phyloP scores from a whole-genome alignment of 2,329 filamentous ascomycete genomes.

The Tricladium varicosporioides region DNA sequence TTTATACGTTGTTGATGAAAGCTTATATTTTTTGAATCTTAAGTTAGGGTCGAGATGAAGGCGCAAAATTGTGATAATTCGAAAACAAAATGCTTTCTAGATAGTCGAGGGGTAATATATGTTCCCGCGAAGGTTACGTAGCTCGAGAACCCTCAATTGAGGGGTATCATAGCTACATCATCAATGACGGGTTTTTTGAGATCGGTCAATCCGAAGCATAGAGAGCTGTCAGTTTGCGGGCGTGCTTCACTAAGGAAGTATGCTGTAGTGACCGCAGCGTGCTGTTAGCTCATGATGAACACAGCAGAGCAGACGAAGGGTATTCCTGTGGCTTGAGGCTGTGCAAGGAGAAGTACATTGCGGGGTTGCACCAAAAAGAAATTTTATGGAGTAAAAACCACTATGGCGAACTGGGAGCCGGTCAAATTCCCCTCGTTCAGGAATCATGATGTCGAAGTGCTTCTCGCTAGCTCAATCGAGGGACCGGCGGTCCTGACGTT shows the following conservation, averaged over 20 bases:
- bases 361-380: not conserved
- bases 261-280: not conserved
- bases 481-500: not conserved
- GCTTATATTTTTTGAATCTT: not conserved
- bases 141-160: not conserved
- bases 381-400: not conserved
- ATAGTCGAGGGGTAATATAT: not conserved
- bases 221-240: not conserved
- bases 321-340: not conserved
- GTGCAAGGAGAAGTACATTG: not conserved
- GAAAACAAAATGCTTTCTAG: not conserved
- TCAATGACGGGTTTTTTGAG: conserved; percentile 18
- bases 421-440: too few species aligned
- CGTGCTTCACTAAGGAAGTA: not conserved
- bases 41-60: not conserved
- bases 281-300: not conserved
- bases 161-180: conserved; percentile 21
- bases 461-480: not conserved
- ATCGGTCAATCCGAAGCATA: not conserved
- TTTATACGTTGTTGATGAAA: conserved; percentile 8
- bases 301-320: not conserved
- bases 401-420: not conserved
- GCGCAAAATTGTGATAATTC: not conserved
- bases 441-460: not conserved
- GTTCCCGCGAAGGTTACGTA: conserved; percentile 10